These are phyloP conservation scores for Combretum micranthum DNA, from an alignment of 345 rosid genomes.

Conservation along the genomic window DNA sequence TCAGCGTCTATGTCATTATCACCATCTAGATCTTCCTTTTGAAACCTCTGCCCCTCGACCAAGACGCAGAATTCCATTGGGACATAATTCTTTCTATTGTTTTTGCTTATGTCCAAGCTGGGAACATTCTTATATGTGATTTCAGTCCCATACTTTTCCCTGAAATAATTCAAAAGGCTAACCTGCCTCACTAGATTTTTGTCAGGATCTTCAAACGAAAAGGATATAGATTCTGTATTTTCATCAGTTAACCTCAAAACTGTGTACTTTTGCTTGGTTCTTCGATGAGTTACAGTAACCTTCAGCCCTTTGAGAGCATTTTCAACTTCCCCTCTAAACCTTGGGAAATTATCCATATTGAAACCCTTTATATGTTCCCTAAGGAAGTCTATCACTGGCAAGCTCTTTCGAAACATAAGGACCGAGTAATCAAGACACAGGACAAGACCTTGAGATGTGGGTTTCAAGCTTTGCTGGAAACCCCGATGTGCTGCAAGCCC, in stretches of 20 bases:
- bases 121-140: slow-evolving; percentile 49
- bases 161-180: slow-evolving; percentile 51
- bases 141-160: slow-evolving; percentile 37
- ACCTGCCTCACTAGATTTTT: slow-evolving; percentile 19
- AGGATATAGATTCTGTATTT: slow-evolving; percentile 28
- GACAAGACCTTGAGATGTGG: slow-evolving; percentile 60
- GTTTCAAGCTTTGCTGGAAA: slow-evolving; percentile 65
- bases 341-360: slow-evolving; percentile 18
- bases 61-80: slow-evolving; percentile 81
- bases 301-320: slow-evolving; percentile 38
- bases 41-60: slow-evolving; percentile 75
- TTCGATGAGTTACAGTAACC: slow-evolving; percentile 59
- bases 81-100: slow-evolving; percentile 37
- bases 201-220: slow-evolving; percentile 37
- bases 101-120: slow-evolving; percentile 60
- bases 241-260: slow-evolving; percentile 43
- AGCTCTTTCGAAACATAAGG: slow-evolving; percentile 54
- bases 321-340: slow-evolving; percentile 30
- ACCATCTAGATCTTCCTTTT: slow-evolving; percentile 51
- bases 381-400: slow-evolving; percentile 58
- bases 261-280: slow-evolving; percentile 50
- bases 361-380: slow-evolving; percentile 27
- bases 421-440: slow-evolving; percentile 75
- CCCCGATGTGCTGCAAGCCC: slow-evolving; percentile 69
- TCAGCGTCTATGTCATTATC: neutral